A percentile compares a stretch with the other conserved stretches of the same genome.
Conservation (phyloP, 148 eudicot genomes). For the Chenopodium suecicum region DNA sequence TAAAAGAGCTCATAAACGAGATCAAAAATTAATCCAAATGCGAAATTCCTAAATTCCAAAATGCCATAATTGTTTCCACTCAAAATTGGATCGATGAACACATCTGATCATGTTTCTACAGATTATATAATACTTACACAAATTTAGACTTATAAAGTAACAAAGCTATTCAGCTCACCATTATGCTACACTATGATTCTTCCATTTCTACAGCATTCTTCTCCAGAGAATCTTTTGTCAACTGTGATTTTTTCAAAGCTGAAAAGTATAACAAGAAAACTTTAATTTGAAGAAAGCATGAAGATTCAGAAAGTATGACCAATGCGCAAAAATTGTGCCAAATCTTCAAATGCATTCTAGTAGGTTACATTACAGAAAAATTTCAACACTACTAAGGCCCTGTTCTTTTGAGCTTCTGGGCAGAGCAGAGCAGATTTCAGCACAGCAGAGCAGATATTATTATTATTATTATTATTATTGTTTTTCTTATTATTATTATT, state of each 20-base stretch:
- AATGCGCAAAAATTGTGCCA: neutral
- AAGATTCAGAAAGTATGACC: neutral
- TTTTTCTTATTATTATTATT: too few relatives aligned
- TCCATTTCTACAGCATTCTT: slow-evolving; percentile 22
- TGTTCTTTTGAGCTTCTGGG: too few relatives aligned
- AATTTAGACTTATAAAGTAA: neutral
- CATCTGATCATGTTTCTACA: slow-evolving; percentile 7
- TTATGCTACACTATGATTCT: slow-evolving; percentile 5
- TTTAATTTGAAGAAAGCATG: neutral
- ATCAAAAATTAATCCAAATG: neutral
- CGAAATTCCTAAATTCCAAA: neutral
- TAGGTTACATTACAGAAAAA: neutral
- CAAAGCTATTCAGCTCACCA: neutral
- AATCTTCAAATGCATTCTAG: neutral
- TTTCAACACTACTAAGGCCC: neutral
- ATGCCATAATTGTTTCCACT: slow-evolving; percentile 14
- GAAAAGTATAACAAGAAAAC: slow-evolving; percentile 6
- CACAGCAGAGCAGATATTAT: too few relatives aligned
- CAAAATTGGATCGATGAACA: neutral
- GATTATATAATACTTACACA: slow-evolving; percentile 5
- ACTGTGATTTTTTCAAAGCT: slow-evolving; percentile 21
- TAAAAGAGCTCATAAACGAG: neutral
- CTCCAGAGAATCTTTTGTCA: slow-evolving; percentile 18
- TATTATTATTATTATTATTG: too few relatives aligned
- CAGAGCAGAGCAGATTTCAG: too few relatives aligned